These are phyloP conservation scores for Chrysosporium queenslandicum DNA, from an alignment of 2,329 filamentous ascomycete species.

Conservation along the genomic window DNA sequence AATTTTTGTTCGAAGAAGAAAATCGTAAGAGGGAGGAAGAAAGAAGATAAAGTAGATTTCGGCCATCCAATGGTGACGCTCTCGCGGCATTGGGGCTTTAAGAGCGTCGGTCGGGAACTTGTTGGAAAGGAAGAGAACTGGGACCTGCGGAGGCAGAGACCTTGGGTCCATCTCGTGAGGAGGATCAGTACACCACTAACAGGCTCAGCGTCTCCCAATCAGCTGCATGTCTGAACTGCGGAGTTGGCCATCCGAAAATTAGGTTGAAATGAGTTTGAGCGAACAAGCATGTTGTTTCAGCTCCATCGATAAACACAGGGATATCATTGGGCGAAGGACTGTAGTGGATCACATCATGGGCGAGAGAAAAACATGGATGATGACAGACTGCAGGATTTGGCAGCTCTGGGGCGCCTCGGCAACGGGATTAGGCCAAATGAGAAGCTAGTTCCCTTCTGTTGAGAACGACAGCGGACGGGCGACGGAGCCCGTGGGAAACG, in stretches of 20 bases:
- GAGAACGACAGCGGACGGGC: no score
- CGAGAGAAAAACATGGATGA: background rate
- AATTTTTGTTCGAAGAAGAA: background rate
- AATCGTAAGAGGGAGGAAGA: background rate
- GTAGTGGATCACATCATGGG: background rate
- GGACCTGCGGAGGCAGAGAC: background rate
- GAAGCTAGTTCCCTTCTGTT: background rate
- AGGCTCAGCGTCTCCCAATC: background rate
- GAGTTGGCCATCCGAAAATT: background rate
- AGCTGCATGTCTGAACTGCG: background rate
- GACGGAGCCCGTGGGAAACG: background rate
- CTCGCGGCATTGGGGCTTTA: background rate
- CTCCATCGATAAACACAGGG: background rate
- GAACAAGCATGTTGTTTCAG: constrained; percentile 1
- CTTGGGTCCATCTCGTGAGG: background rate
- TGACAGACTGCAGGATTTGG: background rate
- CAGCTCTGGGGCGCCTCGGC: background rate
- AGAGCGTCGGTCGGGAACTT: background rate
- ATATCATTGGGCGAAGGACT: background rate
- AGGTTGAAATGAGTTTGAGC: background rate
- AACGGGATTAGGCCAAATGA: background rate
- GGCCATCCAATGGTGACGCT: no score
- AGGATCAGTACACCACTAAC: background rate
- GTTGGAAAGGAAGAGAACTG: background rate
- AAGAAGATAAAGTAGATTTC: background rate